Evolutionary conservation across 345 rosid species (phyloP).

Genomic region (Dimocarpus longan): DNA sequence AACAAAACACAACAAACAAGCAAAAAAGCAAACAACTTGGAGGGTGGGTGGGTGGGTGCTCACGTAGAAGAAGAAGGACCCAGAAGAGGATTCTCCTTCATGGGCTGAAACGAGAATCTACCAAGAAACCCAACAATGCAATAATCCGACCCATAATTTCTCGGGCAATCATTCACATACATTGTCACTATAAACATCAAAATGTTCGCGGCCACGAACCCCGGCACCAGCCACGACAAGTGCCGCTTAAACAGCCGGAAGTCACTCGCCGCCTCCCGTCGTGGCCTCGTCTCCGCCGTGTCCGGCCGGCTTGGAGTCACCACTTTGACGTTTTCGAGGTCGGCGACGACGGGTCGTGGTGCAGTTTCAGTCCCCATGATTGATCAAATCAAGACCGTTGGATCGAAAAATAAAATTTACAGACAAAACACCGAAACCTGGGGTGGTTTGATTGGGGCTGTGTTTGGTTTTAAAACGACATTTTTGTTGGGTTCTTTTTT

Average conservation of each 20-base stretch:
- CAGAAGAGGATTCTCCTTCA: conserved; percentile 88
- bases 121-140: conserved; percentile 73
- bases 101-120: conserved; percentile 81
- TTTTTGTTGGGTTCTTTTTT: no score
- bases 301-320: conserved; percentile 30
- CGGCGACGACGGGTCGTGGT: background rate
- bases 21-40: no score
- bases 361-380: conserved; percentile 20
- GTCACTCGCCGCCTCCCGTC: conserved; percentile 19
- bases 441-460: background rate
- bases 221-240: conserved; percentile 82
- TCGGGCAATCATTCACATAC: conserved; percentile 88
- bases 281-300: conserved; percentile 19
- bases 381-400: conserved; percentile 19
- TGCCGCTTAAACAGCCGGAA: conserved; percentile 63
- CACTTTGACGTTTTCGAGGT: conserved; percentile 48
- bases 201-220: conserved; percentile 61
- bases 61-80: conserved; percentile 91
- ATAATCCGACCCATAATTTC: conserved; percentile 34
- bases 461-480: background rate
- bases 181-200: conserved; percentile 57
- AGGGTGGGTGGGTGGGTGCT: conserved; percentile 19
- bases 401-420: background rate
- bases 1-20: background rate
- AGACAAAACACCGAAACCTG: background rate